These are phyloP conservation scores for Ambispora gerdemannii DNA, from an alignment of 192 early-diverging fungal genomes.

Conservation along the genomic window DNA sequence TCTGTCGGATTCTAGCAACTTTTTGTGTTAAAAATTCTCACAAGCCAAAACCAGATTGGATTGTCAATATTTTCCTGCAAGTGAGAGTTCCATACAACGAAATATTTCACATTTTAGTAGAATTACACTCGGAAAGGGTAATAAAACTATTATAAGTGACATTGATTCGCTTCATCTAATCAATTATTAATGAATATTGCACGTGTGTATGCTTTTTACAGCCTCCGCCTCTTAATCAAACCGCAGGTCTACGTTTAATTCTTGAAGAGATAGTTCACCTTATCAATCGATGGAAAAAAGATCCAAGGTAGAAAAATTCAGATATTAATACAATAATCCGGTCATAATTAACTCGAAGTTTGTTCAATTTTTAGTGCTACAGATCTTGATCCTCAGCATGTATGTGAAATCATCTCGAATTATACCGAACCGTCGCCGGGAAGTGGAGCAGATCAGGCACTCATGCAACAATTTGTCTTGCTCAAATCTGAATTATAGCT, in stretches of 20 bases:
- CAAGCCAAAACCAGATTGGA: background rate
- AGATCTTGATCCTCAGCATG: background rate
- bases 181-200: too few relatives aligned
- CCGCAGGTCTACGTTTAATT: background rate
- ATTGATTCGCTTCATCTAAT: too few relatives aligned
- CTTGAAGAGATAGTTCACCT: background rate
- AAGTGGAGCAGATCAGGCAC: background rate
- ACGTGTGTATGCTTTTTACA: too few relatives aligned
- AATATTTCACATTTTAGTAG: background rate
- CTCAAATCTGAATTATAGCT: background rate
- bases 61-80: background rate
- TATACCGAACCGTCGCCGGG: background rate
- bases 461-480: background rate
- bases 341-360: too few relatives aligned
- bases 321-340: too few relatives aligned
- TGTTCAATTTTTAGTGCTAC: background rate
- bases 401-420: background rate
- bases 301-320: background rate
- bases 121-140: background rate
- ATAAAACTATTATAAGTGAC: background rate
- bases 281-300: background rate
- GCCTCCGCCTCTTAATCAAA: background rate
- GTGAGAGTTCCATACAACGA: background rate
- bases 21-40: background rate
- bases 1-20: background rate